Base-by-base conservation (phyloP, 768 basidiomycete species). In the Goffeauzyma gilvescens region DNA sequence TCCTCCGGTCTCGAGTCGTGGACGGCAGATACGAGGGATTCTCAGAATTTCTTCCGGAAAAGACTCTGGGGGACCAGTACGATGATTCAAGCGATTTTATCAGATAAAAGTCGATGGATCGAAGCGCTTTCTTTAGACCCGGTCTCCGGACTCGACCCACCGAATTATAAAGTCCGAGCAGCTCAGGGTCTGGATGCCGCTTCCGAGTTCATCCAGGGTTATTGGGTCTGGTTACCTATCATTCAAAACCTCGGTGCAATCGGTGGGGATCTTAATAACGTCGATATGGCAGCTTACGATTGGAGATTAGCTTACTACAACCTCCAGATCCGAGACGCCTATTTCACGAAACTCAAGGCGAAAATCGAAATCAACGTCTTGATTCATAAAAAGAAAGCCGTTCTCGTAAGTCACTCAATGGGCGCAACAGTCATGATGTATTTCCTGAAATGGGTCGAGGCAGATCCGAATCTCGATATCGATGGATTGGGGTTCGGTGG, bases 181-280 rank as follows among this genome's bases (percentile, higher is more conserved):
- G 85, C 84, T 0, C 83, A 93, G 62, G 89, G 89, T 0, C 75
- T 90, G 17, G 81, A 84, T 56, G 85, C 85, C 0, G 87, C 85
- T 2, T 81, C 51, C 25, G 50, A 60, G 38, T 55, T 63, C 46
- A 58, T 60, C 12, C 50, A 57, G 48, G 58, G 51, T 1, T 98
- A 87, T 59, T 96, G 87, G 89, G 75, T 90, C 41, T 90, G 86
- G 84, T 93, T 2, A 86, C 87, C 26, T 17, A 98, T 52, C 71
- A 95, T 2, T 87, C 90, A 0, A 84, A 79, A 1, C 73, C 95
- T 15, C 80, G 79, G 55, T 96, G 95, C 55, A 89, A 95, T 53
- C 81, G n/a, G n/a, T n/a, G n/a, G n/a, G n/a, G n/a, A n/a, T n/a
- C n/a, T 82, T 0, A 84, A 87, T 53, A 87, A 86, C 51, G 65